Percentiles rank a stretch among this genome's conserved stretches.
Conservation (phyloP, 2,329 filamentous ascomycete species). For the Fusarium duplospermum region DNA sequence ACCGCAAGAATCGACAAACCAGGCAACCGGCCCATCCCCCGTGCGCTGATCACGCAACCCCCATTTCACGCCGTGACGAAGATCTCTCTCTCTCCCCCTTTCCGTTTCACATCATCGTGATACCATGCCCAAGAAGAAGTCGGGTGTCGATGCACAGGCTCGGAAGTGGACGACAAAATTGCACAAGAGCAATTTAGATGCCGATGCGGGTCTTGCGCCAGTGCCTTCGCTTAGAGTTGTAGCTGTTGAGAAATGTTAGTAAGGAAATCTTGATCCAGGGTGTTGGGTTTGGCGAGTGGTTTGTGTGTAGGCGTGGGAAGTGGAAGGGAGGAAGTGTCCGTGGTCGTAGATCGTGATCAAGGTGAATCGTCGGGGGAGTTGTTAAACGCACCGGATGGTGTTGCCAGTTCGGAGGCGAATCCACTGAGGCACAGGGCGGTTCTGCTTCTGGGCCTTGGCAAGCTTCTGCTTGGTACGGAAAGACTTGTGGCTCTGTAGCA, state of each 20-base stretch:
- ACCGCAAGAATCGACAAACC: slow-evolving; percentile 54
- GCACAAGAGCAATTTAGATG: slow-evolving; percentile 76
- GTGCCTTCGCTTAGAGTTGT: slow-evolving; percentile 99
- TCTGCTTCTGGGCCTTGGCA: slow-evolving; percentile 99
- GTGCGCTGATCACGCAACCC: slow-evolving; percentile 39
- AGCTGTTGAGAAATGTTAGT: slow-evolving; percentile 68
- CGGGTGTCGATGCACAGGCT: slow-evolving; percentile 43
- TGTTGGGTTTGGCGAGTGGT: background rate
- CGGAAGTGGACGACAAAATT: slow-evolving; percentile 42
- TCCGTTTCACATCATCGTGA: slow-evolving; percentile 44
- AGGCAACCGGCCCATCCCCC: slow-evolving; percentile 49
- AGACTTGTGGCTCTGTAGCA: slow-evolving; percentile 94
- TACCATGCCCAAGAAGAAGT: slow-evolving; percentile 44
- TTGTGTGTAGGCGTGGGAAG: background rate
- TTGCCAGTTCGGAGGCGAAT: slow-evolving; percentile 98
- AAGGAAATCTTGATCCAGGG: background rate
- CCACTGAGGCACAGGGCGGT: slow-evolving; percentile 99
- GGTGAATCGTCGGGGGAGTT: slow-evolving; percentile 3
- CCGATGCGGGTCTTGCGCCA: slow-evolving; percentile 99
- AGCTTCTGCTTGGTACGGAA: slow-evolving; percentile 99
- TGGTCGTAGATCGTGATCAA: slow-evolving; percentile 6
- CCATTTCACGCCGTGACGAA: slow-evolving; percentile 42
- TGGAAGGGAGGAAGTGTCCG: background rate
- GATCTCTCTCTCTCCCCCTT: slow-evolving; percentile 21
- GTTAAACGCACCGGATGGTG: slow-evolving; percentile 92